Conservation (phyloP, 805 yeast species). For the Lachancea meyersii region DNA sequence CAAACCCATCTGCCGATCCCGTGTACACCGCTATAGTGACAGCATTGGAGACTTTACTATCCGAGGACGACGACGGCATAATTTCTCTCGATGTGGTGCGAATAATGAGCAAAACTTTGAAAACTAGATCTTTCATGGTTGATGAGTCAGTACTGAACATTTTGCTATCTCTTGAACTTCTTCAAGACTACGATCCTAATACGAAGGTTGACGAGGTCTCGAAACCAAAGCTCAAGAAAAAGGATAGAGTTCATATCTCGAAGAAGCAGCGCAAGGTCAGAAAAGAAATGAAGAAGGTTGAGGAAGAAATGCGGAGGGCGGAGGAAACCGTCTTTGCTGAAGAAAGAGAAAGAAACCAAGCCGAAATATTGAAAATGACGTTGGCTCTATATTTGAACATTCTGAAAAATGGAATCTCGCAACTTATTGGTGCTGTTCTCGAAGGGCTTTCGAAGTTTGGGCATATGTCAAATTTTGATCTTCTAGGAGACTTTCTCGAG, state of each 20-base stretch:
- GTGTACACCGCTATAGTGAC: conserved; percentile 54
- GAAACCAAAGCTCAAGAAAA: conserved; percentile 58
- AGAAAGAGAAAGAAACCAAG: conserved; percentile 79
- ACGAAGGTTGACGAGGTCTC: conserved; percentile 40
- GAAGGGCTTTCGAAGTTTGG: conserved; percentile 91
- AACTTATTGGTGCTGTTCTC: conserved; percentile 75
- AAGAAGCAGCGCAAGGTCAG: conserved; percentile 83
- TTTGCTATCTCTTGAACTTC: conserved; percentile 57
- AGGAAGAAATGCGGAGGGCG: conserved; percentile 81
- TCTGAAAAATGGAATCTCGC: conserved; percentile 54
- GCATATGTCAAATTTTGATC: conserved; percentile 84
- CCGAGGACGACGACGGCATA: conserved; percentile 78
- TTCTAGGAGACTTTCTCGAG: conserved; percentile 86
- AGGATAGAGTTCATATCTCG: conserved; percentile 86
- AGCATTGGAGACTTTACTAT: conserved; percentile 61
- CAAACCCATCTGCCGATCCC: conserved; percentile 39
- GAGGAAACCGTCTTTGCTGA: conserved; percentile 83
- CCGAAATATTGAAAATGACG: conserved; percentile 69
- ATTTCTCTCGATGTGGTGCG: conserved; percentile 69
- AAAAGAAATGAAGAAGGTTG: conserved; percentile 81
- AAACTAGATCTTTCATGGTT: conserved; percentile 67
- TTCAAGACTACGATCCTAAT: conserved; percentile 69
- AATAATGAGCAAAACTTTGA: conserved; percentile 60
- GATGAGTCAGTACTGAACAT: conserved; percentile 78
- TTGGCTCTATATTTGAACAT: conserved; percentile 73